Evolutionary conservation across 2,329 filamentous ascomycete genomes (phyloP).

Genomic region (Daldinia sp.): DNA sequence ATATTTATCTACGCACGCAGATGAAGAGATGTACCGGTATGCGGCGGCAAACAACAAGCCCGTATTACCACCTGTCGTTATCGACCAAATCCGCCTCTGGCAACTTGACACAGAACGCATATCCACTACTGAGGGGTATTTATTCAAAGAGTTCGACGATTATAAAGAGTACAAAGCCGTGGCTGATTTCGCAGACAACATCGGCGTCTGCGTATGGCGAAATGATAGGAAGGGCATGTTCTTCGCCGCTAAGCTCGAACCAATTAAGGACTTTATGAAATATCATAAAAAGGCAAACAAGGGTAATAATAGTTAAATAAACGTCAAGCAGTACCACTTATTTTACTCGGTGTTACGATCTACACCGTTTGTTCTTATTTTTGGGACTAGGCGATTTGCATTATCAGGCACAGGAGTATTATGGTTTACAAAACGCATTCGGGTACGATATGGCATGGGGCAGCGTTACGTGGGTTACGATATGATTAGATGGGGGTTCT

Average conservation of each 20-base stretch:
- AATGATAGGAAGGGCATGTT: conserved; percentile 83
- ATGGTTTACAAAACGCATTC: conserved; percentile 14
- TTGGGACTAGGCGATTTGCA: neutral
- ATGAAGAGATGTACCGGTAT: conserved; percentile 87
- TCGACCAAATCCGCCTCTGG: conserved; percentile 97
- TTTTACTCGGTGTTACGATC: neutral
- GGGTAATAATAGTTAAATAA: neutral
- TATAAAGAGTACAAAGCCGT: conserved; percentile 75
- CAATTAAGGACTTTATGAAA: conserved; percentile 82
- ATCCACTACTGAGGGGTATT: conserved; percentile 80
- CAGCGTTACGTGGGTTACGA: neutral
- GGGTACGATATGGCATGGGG: conserved; percentile 1
- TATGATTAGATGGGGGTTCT: conserved; percentile 5
- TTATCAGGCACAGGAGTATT: conserved; percentile 23
- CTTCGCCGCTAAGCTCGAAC: conserved; percentile 91
- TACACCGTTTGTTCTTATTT: neutral
- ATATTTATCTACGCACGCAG: conserved; percentile 90
- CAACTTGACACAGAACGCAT: conserved; percentile 97
- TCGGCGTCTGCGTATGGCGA: conserved; percentile 89
- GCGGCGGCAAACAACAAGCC: conserved; percentile 67
- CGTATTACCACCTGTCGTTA: conserved; percentile 90
- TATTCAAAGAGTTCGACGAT: conserved; percentile 88
- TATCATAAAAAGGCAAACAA: conserved; percentile 43
- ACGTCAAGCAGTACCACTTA: neutral
- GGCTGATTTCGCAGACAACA: conserved; percentile 82